Evolutionary conservation across 1,284 basidiomycete species (phyloP), one percentile per base, ranked within the genome.

Genomic region (Lignosus rhinocerotis): DNA sequence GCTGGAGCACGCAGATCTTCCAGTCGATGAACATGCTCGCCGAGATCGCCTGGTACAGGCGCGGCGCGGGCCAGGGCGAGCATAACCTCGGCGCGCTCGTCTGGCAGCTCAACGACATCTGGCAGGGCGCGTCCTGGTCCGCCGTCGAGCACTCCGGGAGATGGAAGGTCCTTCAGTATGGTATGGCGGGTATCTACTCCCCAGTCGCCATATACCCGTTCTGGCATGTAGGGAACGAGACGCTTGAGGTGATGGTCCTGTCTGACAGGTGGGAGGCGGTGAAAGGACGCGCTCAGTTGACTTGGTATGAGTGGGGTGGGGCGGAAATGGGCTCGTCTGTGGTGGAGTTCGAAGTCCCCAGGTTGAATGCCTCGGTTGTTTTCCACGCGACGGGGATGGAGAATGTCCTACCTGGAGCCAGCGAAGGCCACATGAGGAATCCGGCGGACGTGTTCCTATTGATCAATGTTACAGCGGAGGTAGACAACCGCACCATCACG

Each of bases 61-160:
- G 78, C 38, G 82, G 84, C 3, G 81, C 84, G 0, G 81, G 82
- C 3, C 72, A 75, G 38, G 77, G 77, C 50, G 82, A 85, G 71
- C 81, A 84, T 64, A 87, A 87, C 67, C 75, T 85, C 34, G 86
- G 85, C 6, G 76, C 80, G 25, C 72, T 85, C 36, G 81, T 86
- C 11, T 86, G 84, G 84, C 84, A 86, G 69, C 74, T 87, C 53
- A 87, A 87, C 65, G 85, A 87, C 67, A 83, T 87, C 48, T 87
- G 85, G 85, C 83, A 87, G 67, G 85, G 81, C 25, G 77, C 80
- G 30, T 82, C 78, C 64, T 87, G 85, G 85, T 78, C 82, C 6
- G 75, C 77, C 36, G 77, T 87, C 64, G 85, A 87, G 66, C 84
- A 83, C 64, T 83, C 80, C 2, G 84, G 84, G 1, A 69, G 84